phyloP scores from a whole-genome alignment of 768 basidiomycete genomes.

The Lentinus brumalis region DNA sequence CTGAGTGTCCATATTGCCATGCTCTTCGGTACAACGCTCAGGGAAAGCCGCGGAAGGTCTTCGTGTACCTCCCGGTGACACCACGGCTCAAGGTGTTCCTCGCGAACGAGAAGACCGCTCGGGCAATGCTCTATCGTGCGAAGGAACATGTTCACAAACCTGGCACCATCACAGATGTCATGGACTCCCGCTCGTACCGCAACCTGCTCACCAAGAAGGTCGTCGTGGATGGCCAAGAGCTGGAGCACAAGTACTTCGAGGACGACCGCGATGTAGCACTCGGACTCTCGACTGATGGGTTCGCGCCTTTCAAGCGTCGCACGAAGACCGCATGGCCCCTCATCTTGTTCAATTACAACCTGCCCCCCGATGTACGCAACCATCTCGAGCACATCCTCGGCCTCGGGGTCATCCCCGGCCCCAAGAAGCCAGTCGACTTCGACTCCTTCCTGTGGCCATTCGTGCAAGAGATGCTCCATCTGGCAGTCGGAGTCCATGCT shows the following conservation, averaged over 20 bases:
- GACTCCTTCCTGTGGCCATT: slow-evolving; percentile 32
- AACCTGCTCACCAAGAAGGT: slow-evolving; percentile 27
- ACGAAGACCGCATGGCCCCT: slow-evolving; percentile 43
- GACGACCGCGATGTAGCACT: slow-evolving; percentile 44
- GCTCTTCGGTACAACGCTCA: slow-evolving; percentile 9
- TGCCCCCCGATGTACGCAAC: slow-evolving; percentile 24
- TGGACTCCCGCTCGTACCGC: slow-evolving; percentile 38
- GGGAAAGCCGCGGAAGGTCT: slow-evolving; percentile 12
- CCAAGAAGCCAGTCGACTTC: slow-evolving; percentile 23
- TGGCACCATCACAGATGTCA: slow-evolving; percentile 36
- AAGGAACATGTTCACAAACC: slow-evolving; percentile 11
- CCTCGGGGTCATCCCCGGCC: slow-evolving; percentile 27
- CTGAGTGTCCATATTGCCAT: slow-evolving; percentile 23
- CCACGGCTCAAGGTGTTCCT: slow-evolving; percentile 20
- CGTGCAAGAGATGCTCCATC: slow-evolving; percentile 28
- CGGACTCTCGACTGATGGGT: slow-evolving; percentile 45
- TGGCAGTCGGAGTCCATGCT: slow-evolving; percentile 25
- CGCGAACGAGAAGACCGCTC: not conserved
- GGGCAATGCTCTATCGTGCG: slow-evolving; percentile 17
- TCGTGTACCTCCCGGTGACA: slow-evolving; percentile 26
- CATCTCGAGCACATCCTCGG: slow-evolving; percentile 19
- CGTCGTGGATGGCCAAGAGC: slow-evolving; percentile 27
- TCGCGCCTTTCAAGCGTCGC: slow-evolving; percentile 38
- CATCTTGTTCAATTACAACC: slow-evolving; percentile 42
- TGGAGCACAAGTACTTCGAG: slow-evolving; percentile 37